phyloP scores from a whole-genome alignment of 2,329 filamentous ascomycete species.

The Diaporthe humulicola region DNA sequence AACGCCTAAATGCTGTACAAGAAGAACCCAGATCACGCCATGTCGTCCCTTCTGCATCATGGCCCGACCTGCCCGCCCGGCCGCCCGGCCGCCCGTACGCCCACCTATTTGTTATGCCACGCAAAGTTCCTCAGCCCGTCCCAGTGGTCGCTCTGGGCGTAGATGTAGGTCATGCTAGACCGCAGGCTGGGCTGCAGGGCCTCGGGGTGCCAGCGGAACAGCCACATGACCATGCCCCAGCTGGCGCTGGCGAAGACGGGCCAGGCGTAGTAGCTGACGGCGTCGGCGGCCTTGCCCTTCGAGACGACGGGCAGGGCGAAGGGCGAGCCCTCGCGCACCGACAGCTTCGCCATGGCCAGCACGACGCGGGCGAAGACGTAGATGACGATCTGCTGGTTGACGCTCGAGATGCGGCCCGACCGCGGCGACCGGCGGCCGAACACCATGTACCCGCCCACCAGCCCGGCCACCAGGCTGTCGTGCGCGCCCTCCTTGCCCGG shows the following conservation, averaged over 20 bases:
- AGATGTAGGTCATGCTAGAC: slow-evolving; percentile 98
- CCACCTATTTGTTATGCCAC: slow-evolving; percentile 79
- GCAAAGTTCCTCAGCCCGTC: slow-evolving; percentile 86
- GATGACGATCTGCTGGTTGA: slow-evolving; percentile 97
- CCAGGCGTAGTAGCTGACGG: slow-evolving; percentile 83
- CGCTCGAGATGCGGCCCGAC: slow-evolving; percentile 77
- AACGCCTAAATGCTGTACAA: slow-evolving; percentile 18
- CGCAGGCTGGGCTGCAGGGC: slow-evolving; percentile 91
- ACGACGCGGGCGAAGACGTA: slow-evolving; percentile 96
- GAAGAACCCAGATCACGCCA: background rate
- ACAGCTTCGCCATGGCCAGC: slow-evolving; percentile 85
- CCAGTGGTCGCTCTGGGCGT: slow-evolving; percentile 90
- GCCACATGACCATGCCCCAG: slow-evolving; percentile 95
- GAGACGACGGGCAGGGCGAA: slow-evolving; percentile 64
- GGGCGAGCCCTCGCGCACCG: slow-evolving; percentile 72
- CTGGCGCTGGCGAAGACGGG: slow-evolving; percentile 90
- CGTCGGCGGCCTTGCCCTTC: slow-evolving; percentile 57
- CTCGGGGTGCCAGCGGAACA: slow-evolving; percentile 93
- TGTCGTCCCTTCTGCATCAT: background rate
- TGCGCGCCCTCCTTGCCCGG: slow-evolving; percentile 77
- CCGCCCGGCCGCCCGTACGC: too few species aligned
- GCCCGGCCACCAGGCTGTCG: slow-evolving; percentile 88
- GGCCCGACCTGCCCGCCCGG: background rate
- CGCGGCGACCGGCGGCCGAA: slow-evolving; percentile 80
- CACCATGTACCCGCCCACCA: slow-evolving; percentile 91